Conservation (phyloP, 345 rosid species). For the Eucalyptus sp. region DNA sequence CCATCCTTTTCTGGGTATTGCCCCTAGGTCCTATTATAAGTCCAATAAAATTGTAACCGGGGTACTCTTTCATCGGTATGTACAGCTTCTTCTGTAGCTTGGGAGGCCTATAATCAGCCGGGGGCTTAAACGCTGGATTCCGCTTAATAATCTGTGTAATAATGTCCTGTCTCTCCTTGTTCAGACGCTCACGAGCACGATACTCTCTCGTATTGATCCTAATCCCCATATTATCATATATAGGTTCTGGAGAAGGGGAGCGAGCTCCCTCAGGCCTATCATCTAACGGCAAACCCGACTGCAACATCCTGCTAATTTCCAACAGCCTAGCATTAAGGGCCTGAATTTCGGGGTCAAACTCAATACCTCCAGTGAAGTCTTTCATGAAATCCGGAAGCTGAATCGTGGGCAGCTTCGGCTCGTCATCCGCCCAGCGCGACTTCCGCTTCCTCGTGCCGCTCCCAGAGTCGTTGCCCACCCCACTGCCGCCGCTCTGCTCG, state of each 20-base stretch:
- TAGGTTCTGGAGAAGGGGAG: constrained; percentile 95
- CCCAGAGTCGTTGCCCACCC: constrained; percentile 20
- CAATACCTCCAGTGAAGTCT: constrained; percentile 91
- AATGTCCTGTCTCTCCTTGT: constrained; percentile 88
- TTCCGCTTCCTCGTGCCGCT: constrained; percentile 43
- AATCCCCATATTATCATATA: constrained; percentile 93
- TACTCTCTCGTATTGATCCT: constrained; percentile 96
- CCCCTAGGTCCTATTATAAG: constrained; percentile 98
- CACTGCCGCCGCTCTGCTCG: neutral
- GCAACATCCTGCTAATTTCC: constrained; percentile 84
- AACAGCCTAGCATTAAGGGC: constrained; percentile 80
- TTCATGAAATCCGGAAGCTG: constrained; percentile 94
- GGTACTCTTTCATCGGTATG: constrained; percentile 96
- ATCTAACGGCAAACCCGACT: constrained; percentile 78
- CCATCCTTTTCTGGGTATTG: constrained; percentile 99
- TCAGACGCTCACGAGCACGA: constrained; percentile 91
- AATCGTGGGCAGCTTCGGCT: constrained; percentile 62
- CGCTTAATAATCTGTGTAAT: constrained; percentile 84
- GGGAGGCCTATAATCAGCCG: constrained; percentile 97
- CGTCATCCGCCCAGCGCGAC: constrained; percentile 97
- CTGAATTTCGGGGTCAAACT: constrained; percentile 91
- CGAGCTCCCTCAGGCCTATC: constrained; percentile 93
- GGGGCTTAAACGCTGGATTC: constrained; percentile 96
- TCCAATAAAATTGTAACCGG: constrained; percentile 94
- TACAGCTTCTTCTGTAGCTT: constrained; percentile 96